These are phyloP conservation scores for Prunus mongolica DNA, from an alignment of 306 rosid genomes.

Conservation along the genomic window DNA sequence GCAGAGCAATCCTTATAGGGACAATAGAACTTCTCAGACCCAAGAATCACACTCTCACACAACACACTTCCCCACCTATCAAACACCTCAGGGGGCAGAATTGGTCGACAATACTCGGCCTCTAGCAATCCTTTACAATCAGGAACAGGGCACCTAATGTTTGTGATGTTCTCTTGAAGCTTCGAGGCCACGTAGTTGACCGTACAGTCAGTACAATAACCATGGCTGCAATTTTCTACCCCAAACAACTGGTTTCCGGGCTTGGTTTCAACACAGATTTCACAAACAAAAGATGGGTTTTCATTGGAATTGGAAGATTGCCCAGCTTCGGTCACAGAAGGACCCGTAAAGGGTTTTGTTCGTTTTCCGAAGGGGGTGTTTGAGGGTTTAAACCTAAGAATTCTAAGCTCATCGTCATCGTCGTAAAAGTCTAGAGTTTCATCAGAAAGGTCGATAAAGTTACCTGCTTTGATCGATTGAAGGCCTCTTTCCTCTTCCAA, in stretches of 20 bases:
- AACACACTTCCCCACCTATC: slow-evolving; percentile 45
- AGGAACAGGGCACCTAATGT: slow-evolving; percentile 45
- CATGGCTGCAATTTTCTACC: slow-evolving; percentile 39
- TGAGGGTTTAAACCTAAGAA: slow-evolving; percentile 12
- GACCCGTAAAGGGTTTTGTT: background rate
- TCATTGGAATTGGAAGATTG: background rate
- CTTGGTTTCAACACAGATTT: slow-evolving; percentile 37
- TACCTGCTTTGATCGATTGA: background rate
- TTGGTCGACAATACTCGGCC: slow-evolving; percentile 33
- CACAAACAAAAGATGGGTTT: slow-evolving; percentile 16
- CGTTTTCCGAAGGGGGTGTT: background rate
- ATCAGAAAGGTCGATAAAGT: slow-evolving; percentile 15
- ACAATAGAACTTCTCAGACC: slow-evolving; percentile 35
- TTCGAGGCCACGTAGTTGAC: slow-evolving; percentile 47
- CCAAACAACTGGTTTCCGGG: slow-evolving; percentile 16
- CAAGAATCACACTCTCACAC: slow-evolving; percentile 28
- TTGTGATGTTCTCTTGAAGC: slow-evolving; percentile 35
- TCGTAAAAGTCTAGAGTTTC: background rate
- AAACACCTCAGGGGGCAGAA: slow-evolving; percentile 36
- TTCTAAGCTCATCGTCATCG: background rate
- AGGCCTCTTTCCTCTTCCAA: background rate
- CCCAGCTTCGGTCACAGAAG: background rate
- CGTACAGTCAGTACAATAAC: slow-evolving; percentile 47
- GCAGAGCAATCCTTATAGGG: slow-evolving; percentile 62
- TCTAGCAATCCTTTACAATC: slow-evolving; percentile 37